Percentiles rank a stretch among this genome's conserved stretches.
phyloP scores from a whole-genome alignment of 371 early-diverging fungal species.

The Mortierella sp. region DNA sequence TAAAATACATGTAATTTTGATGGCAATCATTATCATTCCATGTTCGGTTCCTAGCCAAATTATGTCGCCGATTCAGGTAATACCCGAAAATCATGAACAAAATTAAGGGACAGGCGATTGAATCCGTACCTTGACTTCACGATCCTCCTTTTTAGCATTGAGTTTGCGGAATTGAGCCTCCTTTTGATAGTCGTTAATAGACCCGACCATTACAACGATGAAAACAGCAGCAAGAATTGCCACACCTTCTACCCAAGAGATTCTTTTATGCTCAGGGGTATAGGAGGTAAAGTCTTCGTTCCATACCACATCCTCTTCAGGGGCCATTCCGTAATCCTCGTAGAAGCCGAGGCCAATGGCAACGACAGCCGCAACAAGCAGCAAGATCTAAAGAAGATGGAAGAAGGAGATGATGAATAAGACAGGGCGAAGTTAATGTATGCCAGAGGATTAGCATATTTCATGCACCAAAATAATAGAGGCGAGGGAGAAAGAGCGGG shows the following conservation, averaged over 20 bases:
- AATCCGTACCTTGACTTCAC: slow-evolving; percentile 70
- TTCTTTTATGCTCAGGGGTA: slow-evolving; percentile 58
- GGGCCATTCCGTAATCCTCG: slow-evolving; percentile 72
- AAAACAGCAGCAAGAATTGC: slow-evolving; percentile 85
- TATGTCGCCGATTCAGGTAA: neutral
- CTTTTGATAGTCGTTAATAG: slow-evolving; percentile 90
- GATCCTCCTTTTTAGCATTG: slow-evolving; percentile 87
- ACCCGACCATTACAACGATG: slow-evolving; percentile 83
- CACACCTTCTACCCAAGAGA: slow-evolving; percentile 83
- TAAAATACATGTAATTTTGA: neutral
- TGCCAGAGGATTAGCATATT: too few relatives aligned
- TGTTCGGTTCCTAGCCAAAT: slow-evolving; percentile 6
- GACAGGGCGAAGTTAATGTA: too few relatives aligned
- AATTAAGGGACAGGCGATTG: neutral
- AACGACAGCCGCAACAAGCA: slow-evolving; percentile 85
- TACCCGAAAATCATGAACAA: neutral
- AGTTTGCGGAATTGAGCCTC: slow-evolving; percentile 88
- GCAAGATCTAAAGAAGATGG: slow-evolving; percentile 74
- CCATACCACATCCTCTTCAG: slow-evolving; percentile 53
- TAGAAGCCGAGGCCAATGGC: slow-evolving; percentile 90
- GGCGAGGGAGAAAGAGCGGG: too few relatives aligned
- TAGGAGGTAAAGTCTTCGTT: slow-evolving; percentile 43
- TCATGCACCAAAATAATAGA: too few relatives aligned
- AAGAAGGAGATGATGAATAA: too few relatives aligned
- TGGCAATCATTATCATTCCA: slow-evolving; percentile 11